Evolutionary conservation across 2,329 filamentous ascomycete species (phyloP).

Genomic region (Exophiala viscosa): DNA sequence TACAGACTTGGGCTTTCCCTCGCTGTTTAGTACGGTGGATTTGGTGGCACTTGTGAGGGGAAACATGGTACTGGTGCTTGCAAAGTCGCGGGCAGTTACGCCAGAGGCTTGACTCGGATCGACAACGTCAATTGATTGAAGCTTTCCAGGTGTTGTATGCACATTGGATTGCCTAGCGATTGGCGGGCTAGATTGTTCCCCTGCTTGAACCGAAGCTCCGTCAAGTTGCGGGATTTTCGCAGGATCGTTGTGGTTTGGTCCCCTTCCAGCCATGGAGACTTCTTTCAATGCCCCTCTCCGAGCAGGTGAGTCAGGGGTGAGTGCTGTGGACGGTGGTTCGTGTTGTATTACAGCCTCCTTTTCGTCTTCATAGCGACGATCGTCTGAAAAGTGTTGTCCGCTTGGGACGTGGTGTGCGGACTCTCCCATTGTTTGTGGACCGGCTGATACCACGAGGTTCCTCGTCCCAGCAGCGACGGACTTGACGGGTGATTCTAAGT

Average conservation of each 20-base stretch:
- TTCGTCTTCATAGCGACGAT: background rate
- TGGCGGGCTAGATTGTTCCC: background rate
- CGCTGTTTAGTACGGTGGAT: constrained; percentile 9
- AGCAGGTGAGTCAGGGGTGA: too few species aligned
- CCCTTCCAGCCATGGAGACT: too few species aligned
- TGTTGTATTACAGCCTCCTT: background rate
- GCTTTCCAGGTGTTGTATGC: constrained; percentile 5
- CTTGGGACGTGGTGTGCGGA: too few species aligned
- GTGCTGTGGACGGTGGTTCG: too few species aligned
- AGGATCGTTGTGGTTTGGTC: too few species aligned
- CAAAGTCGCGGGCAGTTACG: constrained; percentile 25
- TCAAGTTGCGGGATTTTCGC: too few species aligned
- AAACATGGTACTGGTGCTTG: constrained; percentile 13
- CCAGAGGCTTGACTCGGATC: constrained; percentile 13
- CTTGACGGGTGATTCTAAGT: constrained; percentile 4
- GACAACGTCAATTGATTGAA: constrained; percentile 7
- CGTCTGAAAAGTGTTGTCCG: too few species aligned
- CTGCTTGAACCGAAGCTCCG: too few species aligned
- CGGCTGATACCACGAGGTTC: background rate
- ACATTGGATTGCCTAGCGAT: constrained; percentile 5
- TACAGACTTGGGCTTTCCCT: background rate
- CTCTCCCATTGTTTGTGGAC: too few species aligned
- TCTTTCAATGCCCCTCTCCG: too few species aligned
- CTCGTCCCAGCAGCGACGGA: background rate
- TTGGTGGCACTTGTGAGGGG: constrained; percentile 15